Evolutionary conservation across 768 basidiomycete species (phyloP).

Genomic region (Tulasnella sp.): DNA sequence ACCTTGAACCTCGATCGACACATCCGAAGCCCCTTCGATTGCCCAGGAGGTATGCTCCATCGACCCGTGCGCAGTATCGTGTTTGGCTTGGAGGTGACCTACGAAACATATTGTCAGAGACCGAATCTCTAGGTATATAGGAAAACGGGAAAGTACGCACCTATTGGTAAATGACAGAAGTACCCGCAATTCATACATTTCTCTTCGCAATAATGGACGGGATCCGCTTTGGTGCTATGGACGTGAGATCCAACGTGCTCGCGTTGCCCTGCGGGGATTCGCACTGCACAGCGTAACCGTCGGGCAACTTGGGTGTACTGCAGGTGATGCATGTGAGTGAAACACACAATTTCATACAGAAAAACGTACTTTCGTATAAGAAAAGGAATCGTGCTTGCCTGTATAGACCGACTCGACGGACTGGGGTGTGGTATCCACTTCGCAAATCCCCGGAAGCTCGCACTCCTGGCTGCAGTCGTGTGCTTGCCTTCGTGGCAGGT

Average conservation of each 20-base stretch:
- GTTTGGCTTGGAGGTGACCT: conserved; percentile 50
- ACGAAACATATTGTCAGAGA: neutral
- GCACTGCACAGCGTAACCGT: conserved; percentile 38
- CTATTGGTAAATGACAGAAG: conserved; percentile 44
- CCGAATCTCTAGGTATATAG: too few relatives aligned
- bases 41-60: conserved; percentile 50
- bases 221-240: conserved; percentile 35
- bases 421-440: conserved; percentile 46
- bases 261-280: conserved; percentile 33
- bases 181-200: conserved; percentile 46
- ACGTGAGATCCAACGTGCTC: conserved; percentile 38
- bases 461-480: conserved; percentile 39
- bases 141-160: conserved; percentile 25
- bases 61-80: conserved; percentile 51
- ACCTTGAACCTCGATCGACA: conserved; percentile 41
- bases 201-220: conserved; percentile 44
- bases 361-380: conserved; percentile 45
- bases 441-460: conserved; percentile 38
- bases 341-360: neutral
- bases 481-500: conserved; percentile 31
- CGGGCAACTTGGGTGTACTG: conserved; percentile 33
- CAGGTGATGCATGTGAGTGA: neutral
- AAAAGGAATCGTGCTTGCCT: conserved; percentile 46
- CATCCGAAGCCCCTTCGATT: conserved; percentile 42
- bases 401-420: conserved; percentile 46